phyloP scores from a whole-genome alignment of 2,329 filamentous ascomycete genomes.

The Aspergillus quadrilineatus region DNA sequence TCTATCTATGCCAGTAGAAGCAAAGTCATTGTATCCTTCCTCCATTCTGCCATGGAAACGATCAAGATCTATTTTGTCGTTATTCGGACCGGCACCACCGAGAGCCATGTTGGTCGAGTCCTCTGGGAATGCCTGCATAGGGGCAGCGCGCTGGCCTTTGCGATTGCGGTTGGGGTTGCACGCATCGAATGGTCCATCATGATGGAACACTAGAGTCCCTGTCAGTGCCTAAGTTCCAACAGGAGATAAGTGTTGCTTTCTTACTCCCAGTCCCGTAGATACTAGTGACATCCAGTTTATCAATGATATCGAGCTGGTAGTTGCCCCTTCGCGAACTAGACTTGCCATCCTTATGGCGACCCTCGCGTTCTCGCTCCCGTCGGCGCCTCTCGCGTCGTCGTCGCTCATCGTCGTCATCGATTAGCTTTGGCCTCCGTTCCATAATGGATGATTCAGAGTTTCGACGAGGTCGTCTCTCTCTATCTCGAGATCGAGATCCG shows the following conservation, averaged over 20 bases:
- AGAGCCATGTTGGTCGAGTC: slow-evolving; percentile 90
- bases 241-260: slow-evolving; percentile 39
- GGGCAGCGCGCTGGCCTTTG: slow-evolving; percentile 75
- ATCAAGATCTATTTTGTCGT: slow-evolving; percentile 76
- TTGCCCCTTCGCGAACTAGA: slow-evolving; percentile 41
- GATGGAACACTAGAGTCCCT: slow-evolving; percentile 74
- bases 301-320: slow-evolving; percentile 75
- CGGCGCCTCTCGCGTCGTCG: slow-evolving; percentile 50
- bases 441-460: slow-evolving; percentile 65
- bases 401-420: slow-evolving; percentile 52
- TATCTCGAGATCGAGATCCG: slow-evolving; percentile 31
- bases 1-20: slow-evolving; percentile 44
- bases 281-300: slow-evolving; percentile 93
- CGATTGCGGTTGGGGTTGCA: slow-evolving; percentile 93
- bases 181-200: slow-evolving; percentile 95
- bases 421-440: slow-evolving; percentile 49
- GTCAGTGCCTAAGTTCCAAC: background rate
- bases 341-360: slow-evolving; percentile 41
- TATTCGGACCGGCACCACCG: slow-evolving; percentile 81
- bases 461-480: slow-evolving; percentile 51
- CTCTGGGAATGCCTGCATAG: slow-evolving; percentile 94
- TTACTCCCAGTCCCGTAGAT: slow-evolving; percentile 89
- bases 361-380: slow-evolving; percentile 54
- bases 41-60: slow-evolving; percentile 81
- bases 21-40: slow-evolving; percentile 85